phyloP scores from a whole-genome alignment of 139 green algal genomes.

The Mesotaenium endlicherianum region DNA sequence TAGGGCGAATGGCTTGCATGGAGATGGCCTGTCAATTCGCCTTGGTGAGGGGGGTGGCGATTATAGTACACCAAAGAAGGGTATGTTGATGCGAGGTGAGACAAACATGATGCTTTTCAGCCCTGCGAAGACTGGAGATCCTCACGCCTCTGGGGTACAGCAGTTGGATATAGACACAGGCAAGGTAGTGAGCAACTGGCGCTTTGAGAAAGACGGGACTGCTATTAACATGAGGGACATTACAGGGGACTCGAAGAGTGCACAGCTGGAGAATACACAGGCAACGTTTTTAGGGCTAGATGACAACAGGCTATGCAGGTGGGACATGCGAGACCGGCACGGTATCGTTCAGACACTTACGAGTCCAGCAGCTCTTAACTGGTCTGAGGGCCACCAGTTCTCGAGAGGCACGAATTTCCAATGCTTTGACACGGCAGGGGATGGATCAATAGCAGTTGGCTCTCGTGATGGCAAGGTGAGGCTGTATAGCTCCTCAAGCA shows the following conservation, averaged over 20 bases:
- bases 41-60: neutral
- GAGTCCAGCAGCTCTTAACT: conserved; percentile 5
- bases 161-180: conserved; percentile 64
- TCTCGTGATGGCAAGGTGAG: conserved; percentile 80
- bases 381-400: conserved; percentile 82
- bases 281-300: conserved; percentile 87
- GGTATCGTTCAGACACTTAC: conserved; percentile 31
- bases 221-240: conserved; percentile 79
- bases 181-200: conserved; percentile 79
- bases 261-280: conserved; percentile 33
- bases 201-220: conserved; percentile 73
- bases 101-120: conserved; percentile 84
- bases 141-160: conserved; percentile 28
- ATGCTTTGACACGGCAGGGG: conserved; percentile 74
- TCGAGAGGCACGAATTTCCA: conserved; percentile 65
- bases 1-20: conserved; percentile 70
- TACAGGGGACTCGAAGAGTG: conserved; percentile 71
- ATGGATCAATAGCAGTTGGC: conserved; percentile 86
- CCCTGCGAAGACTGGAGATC: conserved; percentile 38
- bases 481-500: conserved; percentile 78
- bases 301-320: conserved; percentile 72
- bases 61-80: conserved; percentile 50
- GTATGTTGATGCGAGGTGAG: conserved; percentile 77
- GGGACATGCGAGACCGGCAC: conserved; percentile 75
- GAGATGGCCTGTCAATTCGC: conserved; percentile 44